Evolutionary conservation across 2,329 filamentous ascomycete species (phyloP), one percentile per base, ranked within the genome.

Genomic region (Fusarium penzigii): DNA sequence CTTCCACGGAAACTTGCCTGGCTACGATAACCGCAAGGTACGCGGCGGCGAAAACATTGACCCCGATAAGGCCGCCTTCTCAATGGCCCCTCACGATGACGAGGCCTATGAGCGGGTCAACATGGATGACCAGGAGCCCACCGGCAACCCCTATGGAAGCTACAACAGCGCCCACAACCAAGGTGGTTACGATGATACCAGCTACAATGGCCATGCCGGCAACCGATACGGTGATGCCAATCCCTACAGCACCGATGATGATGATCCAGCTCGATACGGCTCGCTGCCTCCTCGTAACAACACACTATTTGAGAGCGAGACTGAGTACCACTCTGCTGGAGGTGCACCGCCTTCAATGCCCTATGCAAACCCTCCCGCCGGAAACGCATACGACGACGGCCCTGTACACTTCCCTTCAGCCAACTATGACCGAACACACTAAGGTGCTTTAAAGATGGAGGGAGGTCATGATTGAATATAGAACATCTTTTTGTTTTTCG

Each of bases 21-120:
- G 84, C 51, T 85, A 85, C 67, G 82, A 84, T 63, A 75, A 74
- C 58, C 73, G 67, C 63, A 68, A 73, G 63, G 61, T 76, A 48
- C 70, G 75, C 46, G 67, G 67, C 53, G 66, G 66, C 54, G 70
- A 68, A 58, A 81, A 82, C 72, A 86, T 86, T 60, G 85, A 87
- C 66, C 85, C 85, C 1, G 84, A 88, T 69, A 87, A 87, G 74
- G 84, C 84, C 29, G 84, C 84, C 53, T 88, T 88, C 72, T 86
- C 83, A 51, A 85, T 84, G 70, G 82, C 82, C 13, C 82, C 83
- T n/a, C 81, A 85, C 64, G 83, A 84, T 61, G 84, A 87, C 58
- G 84, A 87, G 64, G 79, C 81, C 41, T 87, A 87, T 63, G 81
- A 84, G 46, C 82, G 81, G 13, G 78, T 87, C 55, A 78, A 84